Evolutionary conservation across 495 filamentous ascomycete genomes (phyloP).

Genomic region (Penicillium malachiteum): DNA sequence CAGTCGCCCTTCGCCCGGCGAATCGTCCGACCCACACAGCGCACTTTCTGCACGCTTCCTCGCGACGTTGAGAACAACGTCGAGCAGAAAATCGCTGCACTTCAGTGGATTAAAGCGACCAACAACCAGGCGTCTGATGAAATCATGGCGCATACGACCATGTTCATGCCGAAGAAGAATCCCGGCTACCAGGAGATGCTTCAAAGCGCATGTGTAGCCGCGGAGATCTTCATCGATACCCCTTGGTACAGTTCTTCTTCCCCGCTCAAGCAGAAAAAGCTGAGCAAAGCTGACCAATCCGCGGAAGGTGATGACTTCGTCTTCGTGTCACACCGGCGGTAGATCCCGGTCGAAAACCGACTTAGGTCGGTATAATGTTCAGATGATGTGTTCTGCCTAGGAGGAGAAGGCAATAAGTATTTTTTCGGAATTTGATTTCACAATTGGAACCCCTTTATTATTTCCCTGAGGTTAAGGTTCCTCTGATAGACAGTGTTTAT

Average conservation of each 20-base stretch:
- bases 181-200: slow-evolving; percentile 71
- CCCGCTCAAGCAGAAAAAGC: neutral
- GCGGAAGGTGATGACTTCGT: slow-evolving; percentile 43
- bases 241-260: slow-evolving; percentile 32
- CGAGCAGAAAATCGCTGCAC: slow-evolving; percentile 19
- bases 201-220: slow-evolving; percentile 61
- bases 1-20: slow-evolving; percentile 38
- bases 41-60: slow-evolving; percentile 86
- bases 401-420: too few species aligned
- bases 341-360: slow-evolving; percentile 16
- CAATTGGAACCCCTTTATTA: too few species aligned
- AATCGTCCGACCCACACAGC: slow-evolving; percentile 48
- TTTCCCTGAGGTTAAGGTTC: too few species aligned
- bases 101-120: slow-evolving; percentile 63
- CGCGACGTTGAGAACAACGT: slow-evolving; percentile 42
- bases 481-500: too few species aligned
- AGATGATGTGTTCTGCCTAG: too few species aligned
- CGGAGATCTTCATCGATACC: slow-evolving; percentile 49
- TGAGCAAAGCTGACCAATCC: slow-evolving; percentile 21
- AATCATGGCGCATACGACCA: slow-evolving; percentile 76
- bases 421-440: too few species aligned
- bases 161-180: slow-evolving; percentile 83
- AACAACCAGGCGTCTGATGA: slow-evolving; percentile 82
- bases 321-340: slow-evolving; percentile 38
- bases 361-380: too few species aligned